Evolutionary conservation across 305 asterid species (phyloP).

Genomic region (Fraxinus albicans): DNA sequence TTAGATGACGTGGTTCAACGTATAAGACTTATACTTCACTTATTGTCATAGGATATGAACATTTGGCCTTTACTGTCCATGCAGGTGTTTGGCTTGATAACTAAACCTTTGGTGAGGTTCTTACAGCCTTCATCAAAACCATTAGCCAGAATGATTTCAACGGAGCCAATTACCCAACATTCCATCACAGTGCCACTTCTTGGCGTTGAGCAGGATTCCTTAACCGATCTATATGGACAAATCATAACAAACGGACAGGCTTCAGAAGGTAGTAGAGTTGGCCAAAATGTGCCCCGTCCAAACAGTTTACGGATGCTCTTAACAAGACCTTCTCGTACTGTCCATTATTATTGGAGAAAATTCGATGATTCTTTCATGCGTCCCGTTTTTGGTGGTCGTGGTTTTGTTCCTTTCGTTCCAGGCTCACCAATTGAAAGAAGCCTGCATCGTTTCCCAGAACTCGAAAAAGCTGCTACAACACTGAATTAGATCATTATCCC

Average conservation of each 20-base stretch:
- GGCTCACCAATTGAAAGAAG: constrained; percentile 76
- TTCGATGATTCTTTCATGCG: constrained; percentile 89
- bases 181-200: constrained; percentile 68
- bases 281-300: constrained; percentile 50
- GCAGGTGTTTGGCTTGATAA: constrained; percentile 89
- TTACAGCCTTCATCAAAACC: constrained; percentile 54
- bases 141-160: constrained; percentile 52
- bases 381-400: constrained; percentile 93
- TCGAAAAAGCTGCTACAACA: constrained; percentile 16
- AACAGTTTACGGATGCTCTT: constrained; percentile 75
- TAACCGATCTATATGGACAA: constrained; percentile 37
- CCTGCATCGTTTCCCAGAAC: constrained; percentile 27
- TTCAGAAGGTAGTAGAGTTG: constrained; percentile 39
- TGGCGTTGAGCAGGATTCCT: constrained; percentile 48
- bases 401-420: constrained; percentile 74
- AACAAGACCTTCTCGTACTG: constrained; percentile 71
- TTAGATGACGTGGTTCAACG: not conserved
- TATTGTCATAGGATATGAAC: not conserved
- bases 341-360: constrained; percentile 87
- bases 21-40: not conserved
- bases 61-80: not conserved
- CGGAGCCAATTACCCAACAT: constrained; percentile 55
- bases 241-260: constrained; percentile 29
- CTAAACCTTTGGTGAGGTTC: constrained; percentile 70
- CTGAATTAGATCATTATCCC: constrained; percentile 2